Percentiles rank a stretch among this genome's conserved stretches.
Conservation (phyloP, 257 asterid genomes). For the Jasminum sambac region DNA sequence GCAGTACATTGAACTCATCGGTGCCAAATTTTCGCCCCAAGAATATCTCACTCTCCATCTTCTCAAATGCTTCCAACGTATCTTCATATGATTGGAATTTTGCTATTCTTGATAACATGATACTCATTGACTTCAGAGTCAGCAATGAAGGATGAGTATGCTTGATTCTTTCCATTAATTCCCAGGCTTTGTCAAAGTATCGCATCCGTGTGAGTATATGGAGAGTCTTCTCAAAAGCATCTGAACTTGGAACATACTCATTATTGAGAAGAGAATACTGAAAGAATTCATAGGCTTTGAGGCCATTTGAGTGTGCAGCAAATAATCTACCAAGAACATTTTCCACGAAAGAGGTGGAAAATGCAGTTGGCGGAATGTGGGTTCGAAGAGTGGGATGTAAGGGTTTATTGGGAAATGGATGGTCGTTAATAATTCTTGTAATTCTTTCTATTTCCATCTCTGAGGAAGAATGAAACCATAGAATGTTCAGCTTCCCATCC, state of each 20-base stretch:
- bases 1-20: constrained; percentile 75
- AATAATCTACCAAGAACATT: constrained; percentile 74
- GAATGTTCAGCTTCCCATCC: constrained; percentile 31
- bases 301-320: constrained; percentile 85
- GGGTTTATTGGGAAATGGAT: constrained; percentile 63
- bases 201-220: constrained; percentile 91
- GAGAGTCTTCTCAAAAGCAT: constrained; percentile 85
- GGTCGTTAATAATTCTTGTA: constrained; percentile 56
- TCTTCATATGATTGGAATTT: constrained; percentile 71
- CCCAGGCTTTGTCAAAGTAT: constrained; percentile 87
- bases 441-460: constrained; percentile 43
- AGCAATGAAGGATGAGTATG: constrained; percentile 59
- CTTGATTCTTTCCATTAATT: constrained; percentile 52
- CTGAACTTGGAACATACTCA: constrained; percentile 63
- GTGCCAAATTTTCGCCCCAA: constrained; percentile 55
- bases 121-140: constrained; percentile 85
- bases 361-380: constrained; percentile 37
- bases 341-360: constrained; percentile 64
- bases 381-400: constrained; percentile 48
- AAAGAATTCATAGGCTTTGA: constrained; percentile 77
- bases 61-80: constrained; percentile 75
- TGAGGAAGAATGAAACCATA: constrained; percentile 37
- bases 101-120: constrained; percentile 78
- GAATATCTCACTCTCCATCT: constrained; percentile 65
- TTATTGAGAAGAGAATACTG: constrained; percentile 56